Conservation (phyloP, 176 grass and related monocot genomes). For the Pontederia paniculata region DNA sequence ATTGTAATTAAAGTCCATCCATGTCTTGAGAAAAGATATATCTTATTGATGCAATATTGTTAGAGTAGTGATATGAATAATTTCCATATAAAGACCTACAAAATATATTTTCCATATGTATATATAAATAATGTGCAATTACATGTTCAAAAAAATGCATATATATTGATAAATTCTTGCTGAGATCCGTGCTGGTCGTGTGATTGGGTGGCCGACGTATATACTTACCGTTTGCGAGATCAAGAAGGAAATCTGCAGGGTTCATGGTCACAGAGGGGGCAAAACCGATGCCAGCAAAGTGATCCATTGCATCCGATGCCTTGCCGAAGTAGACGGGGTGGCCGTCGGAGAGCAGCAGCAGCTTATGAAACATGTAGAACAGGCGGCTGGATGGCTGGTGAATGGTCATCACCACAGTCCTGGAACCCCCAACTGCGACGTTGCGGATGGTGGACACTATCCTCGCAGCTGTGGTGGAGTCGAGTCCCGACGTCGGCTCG, state of each 20-base stretch:
- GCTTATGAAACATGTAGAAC: constrained; percentile 47
- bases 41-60: neutral
- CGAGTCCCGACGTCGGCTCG: constrained; percentile 41
- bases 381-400: constrained; percentile 44
- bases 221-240: constrained; percentile 34
- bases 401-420: constrained; percentile 40
- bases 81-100: no score
- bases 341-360: constrained; percentile 37
- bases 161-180: no score
- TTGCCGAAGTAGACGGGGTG: constrained; percentile 29
- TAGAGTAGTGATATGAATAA: neutral
- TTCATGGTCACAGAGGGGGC: constrained; percentile 23
- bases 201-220: neutral
- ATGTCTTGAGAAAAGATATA: no score
- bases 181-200: no score
- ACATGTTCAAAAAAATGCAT: no score
- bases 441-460: constrained; percentile 25
- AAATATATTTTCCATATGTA: no score
- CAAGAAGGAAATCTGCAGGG: constrained; percentile 45
- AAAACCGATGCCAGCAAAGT: constrained; percentile 31
- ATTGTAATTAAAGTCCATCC: neutral
- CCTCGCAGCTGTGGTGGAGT: constrained; percentile 33
- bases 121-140: no score
- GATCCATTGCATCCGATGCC: constrained; percentile 21
- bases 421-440: constrained; percentile 14